Conservation (phyloP, 495 filamentous ascomycete species). For the Penicillium crystallinum region DNA sequence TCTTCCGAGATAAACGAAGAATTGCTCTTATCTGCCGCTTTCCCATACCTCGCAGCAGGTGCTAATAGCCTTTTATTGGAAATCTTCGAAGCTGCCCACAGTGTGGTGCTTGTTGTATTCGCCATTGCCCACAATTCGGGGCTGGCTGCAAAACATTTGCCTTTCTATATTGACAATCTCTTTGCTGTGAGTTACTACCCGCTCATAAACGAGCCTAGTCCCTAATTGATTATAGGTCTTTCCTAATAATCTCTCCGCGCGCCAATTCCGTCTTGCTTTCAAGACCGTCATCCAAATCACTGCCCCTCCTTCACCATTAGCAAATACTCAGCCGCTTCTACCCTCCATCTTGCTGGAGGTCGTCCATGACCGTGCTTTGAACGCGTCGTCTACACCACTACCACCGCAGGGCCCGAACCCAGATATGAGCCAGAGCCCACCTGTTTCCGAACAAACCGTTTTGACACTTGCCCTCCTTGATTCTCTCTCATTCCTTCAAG, state of each 20-base stretch:
- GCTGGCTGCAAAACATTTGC: constrained; percentile 66
- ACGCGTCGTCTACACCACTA: constrained; percentile 49
- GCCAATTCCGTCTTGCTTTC: constrained; percentile 92
- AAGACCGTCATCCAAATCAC: constrained; percentile 81
- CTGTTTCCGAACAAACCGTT: constrained; percentile 75
- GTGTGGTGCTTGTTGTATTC: constrained; percentile 74
- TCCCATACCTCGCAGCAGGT: constrained; percentile 68
- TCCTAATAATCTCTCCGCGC: constrained; percentile 72
- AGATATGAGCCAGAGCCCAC: constrained; percentile 24
- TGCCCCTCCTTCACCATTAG: constrained; percentile 72
- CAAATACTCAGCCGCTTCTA: constrained; percentile 66
- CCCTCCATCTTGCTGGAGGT: constrained; percentile 78
- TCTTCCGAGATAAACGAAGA: constrained; percentile 61
- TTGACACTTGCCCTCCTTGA: constrained; percentile 78
- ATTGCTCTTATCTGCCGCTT: constrained; percentile 67
- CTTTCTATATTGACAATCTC: constrained; percentile 80
- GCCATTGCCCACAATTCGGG: constrained; percentile 71
- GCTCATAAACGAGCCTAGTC: neutral
- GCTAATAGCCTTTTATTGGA: constrained; percentile 59
- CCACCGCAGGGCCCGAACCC: constrained; percentile 29
- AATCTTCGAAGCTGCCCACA: constrained; percentile 91
- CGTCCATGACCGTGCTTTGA: constrained; percentile 60
- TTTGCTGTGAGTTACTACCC: constrained; percentile 53
- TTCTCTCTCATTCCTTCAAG: constrained; percentile 66
- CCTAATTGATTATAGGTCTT: constrained; percentile 51